Evolutionary conservation across 140 eudicot genomes (phyloP).

Genomic region (Erigeron philadelphicus): DNA sequence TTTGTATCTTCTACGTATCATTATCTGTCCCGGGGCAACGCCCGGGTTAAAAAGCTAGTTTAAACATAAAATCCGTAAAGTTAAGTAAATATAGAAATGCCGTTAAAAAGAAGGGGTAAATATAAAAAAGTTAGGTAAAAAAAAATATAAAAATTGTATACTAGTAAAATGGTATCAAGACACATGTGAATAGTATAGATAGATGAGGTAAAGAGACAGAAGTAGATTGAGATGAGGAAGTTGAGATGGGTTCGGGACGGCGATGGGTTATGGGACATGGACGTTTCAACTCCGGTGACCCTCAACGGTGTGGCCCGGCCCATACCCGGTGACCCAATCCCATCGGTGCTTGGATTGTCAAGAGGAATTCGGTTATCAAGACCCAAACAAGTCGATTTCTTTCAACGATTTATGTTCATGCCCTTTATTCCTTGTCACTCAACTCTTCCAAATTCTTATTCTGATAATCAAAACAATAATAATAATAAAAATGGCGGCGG

Average conservation of each 20-base stretch:
- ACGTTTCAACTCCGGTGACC: conserved; percentile 72
- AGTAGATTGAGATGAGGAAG: conserved; percentile 39
- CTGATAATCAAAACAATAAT: background rate
- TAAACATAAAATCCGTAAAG: no score
- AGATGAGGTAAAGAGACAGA: background rate
- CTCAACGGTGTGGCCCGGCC: conserved; percentile 74
- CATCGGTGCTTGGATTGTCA: conserved; percentile 54
- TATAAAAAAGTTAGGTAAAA: no score
- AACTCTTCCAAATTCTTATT: conserved; percentile 15
- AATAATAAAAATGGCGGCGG: conserved; percentile 19
- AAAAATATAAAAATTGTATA: no score
- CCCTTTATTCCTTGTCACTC: conserved; percentile 75
- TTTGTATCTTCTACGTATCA: no score
- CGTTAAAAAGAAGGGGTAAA: no score
- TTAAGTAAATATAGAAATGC: no score
- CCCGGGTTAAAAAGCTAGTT: no score
- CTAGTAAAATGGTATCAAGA: no score
- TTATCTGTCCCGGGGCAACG: no score
- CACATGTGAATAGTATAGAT: no score
- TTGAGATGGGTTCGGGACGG: conserved; percentile 80
- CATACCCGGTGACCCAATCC: conserved; percentile 41
- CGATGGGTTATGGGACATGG: conserved; percentile 70
- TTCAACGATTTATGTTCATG: conserved; percentile 73
- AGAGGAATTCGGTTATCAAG: conserved; percentile 71
- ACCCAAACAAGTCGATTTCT: conserved; percentile 71